Evolutionary conservation across 2,329 filamentous ascomycete species (phyloP).

Genomic region (Aschersonia sp.): DNA sequence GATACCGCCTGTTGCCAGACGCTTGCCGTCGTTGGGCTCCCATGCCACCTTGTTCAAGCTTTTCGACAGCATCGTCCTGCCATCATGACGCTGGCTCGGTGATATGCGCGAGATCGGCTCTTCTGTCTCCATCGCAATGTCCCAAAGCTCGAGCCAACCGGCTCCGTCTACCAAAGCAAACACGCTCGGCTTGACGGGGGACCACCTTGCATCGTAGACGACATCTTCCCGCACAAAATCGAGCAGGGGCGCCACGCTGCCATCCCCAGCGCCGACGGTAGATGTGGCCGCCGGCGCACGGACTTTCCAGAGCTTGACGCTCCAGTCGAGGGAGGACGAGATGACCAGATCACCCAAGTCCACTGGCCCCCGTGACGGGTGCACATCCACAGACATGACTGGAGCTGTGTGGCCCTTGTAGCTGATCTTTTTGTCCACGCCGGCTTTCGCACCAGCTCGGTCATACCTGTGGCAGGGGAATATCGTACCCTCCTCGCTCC

Average conservation of each 20-base stretch:
- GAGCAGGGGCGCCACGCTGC: constrained; percentile 56
- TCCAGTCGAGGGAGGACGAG: constrained; percentile 91
- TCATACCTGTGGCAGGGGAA: constrained; percentile 96
- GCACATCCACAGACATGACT: constrained; percentile 92
- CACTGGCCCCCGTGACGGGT: constrained; percentile 79
- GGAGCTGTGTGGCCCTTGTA: constrained; percentile 87
- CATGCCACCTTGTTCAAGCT: constrained; percentile 90
- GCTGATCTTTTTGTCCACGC: constrained; percentile 75
- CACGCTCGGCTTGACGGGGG: constrained; percentile 81
- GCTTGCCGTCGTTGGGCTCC: constrained; percentile 79
- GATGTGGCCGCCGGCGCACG: constrained; percentile 63
- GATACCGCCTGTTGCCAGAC: constrained; percentile 79
- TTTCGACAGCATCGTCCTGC: constrained; percentile 58
- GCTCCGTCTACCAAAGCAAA: constrained; percentile 91
- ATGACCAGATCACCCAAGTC: constrained; percentile 90
- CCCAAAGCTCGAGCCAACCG: constrained; percentile 87
- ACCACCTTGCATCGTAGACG: constrained; percentile 94
- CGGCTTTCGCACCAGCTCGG: constrained; percentile 89
- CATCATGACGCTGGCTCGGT: constrained; percentile 51
- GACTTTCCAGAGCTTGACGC: constrained; percentile 91
- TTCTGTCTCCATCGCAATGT: constrained; percentile 82
- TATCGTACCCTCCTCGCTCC: constrained; percentile 91
- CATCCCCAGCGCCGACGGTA: constrained; percentile 37
- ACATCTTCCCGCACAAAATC: constrained; percentile 91
- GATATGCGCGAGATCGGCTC: constrained; percentile 73